Conservation (phyloP, 192 early-diverging fungal species). For the Coemansia nantahalensis region DNA sequence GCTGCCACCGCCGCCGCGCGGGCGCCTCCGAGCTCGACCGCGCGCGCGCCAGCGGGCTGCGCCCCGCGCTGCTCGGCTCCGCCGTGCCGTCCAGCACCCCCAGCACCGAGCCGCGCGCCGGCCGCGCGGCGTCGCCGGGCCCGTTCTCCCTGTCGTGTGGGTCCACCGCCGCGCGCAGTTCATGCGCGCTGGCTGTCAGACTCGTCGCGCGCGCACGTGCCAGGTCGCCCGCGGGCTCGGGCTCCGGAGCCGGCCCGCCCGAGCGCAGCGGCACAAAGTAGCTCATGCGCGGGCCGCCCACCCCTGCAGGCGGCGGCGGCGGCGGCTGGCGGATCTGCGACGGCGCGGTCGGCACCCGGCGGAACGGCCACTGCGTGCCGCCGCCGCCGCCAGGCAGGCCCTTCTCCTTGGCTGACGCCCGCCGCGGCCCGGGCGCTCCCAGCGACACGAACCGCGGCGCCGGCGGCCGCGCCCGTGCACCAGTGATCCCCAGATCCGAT, state of each 20-base stretch:
- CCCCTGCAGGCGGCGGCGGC: no score
- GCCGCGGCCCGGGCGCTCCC: no score
- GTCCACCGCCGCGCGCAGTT: not conserved
- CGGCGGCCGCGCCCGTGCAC: no score
- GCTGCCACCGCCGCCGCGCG: constrained; percentile 10
- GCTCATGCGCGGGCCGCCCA: no score
- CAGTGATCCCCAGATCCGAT: no score
- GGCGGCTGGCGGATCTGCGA: not conserved
- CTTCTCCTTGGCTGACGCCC: no score
- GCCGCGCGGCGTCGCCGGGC: constrained; percentile 11
- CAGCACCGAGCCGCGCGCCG: constrained; percentile 23
- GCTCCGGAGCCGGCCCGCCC: no score
- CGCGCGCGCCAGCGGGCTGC: constrained; percentile 35
- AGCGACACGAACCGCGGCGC: constrained; percentile 15
- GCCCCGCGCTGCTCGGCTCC: constrained; percentile 28
- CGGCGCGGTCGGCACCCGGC: constrained; percentile 4
- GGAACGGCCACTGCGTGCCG: not conserved
- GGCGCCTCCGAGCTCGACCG: constrained; percentile 47
- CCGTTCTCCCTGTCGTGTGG: not conserved
- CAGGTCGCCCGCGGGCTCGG: no score
- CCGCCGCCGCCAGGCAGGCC: not conserved
- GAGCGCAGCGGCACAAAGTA: no score
- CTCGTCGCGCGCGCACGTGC: constrained; percentile 14
- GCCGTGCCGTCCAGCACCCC: constrained; percentile 47
- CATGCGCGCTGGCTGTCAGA: constrained; percentile 10